A percentile compares a stretch with the other conserved stretches of the same genome.
Conservation (phyloP, 192 early-diverging fungal genomes). For the Dissophora ornata region DNA sequence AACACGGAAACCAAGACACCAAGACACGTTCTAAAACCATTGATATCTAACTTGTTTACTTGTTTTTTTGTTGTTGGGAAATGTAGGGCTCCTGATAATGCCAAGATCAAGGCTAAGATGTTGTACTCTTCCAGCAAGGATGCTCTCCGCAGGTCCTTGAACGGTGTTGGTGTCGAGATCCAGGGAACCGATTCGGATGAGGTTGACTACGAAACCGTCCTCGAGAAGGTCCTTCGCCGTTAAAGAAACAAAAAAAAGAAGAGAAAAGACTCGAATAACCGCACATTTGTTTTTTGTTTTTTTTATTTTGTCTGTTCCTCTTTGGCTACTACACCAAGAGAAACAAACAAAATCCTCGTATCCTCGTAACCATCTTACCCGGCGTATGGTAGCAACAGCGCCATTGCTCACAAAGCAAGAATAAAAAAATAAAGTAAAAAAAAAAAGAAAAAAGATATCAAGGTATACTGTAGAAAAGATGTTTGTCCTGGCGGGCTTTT, state of each 20-base stretch:
- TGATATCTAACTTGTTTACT: no score
- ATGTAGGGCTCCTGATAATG: conserved; percentile 79
- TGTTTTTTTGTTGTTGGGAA: not conserved
- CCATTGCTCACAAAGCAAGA: no score
- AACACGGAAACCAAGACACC: no score
- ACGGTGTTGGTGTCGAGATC: conserved; percentile 78
- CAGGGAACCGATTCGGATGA: conserved; percentile 89
- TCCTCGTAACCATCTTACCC: no score
- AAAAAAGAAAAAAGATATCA: no score
- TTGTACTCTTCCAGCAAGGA: conserved; percentile 89
- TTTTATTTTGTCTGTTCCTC: conserved; percentile 13
- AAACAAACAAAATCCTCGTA: no score
- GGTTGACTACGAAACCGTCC: conserved; percentile 73
- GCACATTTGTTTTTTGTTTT: conserved; percentile 9
- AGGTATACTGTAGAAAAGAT: not conserved
- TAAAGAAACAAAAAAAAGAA: conserved; percentile 2
- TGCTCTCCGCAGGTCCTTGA: conserved; percentile 76
- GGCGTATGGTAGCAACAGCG: no score
- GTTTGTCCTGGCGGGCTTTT: no score
- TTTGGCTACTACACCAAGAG: no score
- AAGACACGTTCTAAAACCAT: no score
- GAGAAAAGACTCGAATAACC: no score
- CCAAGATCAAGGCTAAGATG: conserved; percentile 89
- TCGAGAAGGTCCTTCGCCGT: conserved; percentile 67
- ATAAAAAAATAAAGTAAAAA: no score